phyloP scores from a whole-genome alignment of 2,329 filamentous ascomycete genomes.

The Capronia epimyces region DNA sequence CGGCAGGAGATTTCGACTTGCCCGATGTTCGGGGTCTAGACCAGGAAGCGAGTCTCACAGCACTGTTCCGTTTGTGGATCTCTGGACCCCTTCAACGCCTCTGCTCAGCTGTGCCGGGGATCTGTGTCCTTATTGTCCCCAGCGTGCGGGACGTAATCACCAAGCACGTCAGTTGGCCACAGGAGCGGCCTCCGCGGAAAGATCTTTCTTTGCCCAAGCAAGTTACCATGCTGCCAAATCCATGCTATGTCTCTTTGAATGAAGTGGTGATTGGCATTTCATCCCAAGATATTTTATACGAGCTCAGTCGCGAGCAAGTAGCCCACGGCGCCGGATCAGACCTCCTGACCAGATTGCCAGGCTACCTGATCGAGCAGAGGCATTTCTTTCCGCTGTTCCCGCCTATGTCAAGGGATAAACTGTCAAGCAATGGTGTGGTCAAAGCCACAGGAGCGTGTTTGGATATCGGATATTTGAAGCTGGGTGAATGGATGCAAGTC shows the following conservation, averaged over 20 bases:
- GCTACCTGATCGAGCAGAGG: slow-evolving; percentile 78
- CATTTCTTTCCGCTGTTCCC: slow-evolving; percentile 90
- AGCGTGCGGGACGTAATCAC: slow-evolving; percentile 75
- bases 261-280: slow-evolving; percentile 77
- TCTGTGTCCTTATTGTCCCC: slow-evolving; percentile 77
- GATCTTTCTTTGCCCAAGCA: slow-evolving; percentile 74
- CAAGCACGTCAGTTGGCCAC: slow-evolving; percentile 83
- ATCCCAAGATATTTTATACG: slow-evolving; percentile 75
- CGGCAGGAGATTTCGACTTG: slow-evolving; percentile 71
- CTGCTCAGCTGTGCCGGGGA: slow-evolving; percentile 62
- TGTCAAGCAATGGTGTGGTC: slow-evolving; percentile 61
- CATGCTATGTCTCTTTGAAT: slow-evolving; percentile 82
- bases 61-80: slow-evolving; percentile 77
- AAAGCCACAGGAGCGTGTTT: slow-evolving; percentile 68
- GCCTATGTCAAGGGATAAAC: slow-evolving; percentile 61
- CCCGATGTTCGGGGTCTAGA: slow-evolving; percentile 56
- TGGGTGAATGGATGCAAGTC: slow-evolving; percentile 85
- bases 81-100: slow-evolving; percentile 68
- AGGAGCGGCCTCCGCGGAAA: slow-evolving; percentile 62
- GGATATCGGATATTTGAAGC: slow-evolving; percentile 76
- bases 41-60: slow-evolving; percentile 72
- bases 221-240: slow-evolving; percentile 76
- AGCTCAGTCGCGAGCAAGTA: slow-evolving; percentile 71
- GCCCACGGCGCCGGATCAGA: slow-evolving; percentile 52
- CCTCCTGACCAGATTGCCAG: slow-evolving; percentile 64